A percentile compares a stretch with the other conserved stretches of the same genome.
phyloP scores from a whole-genome alignment of 2,329 filamentous ascomycete species.

The Colletotrichum agaves region DNA sequence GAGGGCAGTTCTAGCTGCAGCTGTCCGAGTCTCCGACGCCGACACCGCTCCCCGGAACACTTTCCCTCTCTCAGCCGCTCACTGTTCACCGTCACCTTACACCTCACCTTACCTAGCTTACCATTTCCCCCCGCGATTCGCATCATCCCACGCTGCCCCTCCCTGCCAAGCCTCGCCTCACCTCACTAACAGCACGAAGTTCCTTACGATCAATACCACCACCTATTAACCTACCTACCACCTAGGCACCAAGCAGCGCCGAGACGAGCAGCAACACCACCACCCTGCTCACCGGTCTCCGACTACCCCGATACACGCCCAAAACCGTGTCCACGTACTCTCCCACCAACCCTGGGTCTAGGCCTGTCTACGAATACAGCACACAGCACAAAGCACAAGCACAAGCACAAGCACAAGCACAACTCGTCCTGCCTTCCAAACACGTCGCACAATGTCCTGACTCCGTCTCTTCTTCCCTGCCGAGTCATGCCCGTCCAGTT shows the following conservation, averaged over 20 bases:
- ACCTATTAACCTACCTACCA: background rate
- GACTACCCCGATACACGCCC: conserved; percentile 30
- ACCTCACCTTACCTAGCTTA: background rate
- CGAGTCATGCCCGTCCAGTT: conserved; percentile 53
- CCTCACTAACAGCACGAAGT: background rate
- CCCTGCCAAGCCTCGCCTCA: conserved; percentile 2
- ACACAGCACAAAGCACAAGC: conserved; percentile 1
- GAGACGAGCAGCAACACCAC: background rate
- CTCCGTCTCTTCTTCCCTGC: conserved; percentile 20
- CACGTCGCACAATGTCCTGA: conserved; percentile 36
- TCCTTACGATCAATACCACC: background rate
- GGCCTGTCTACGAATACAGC: conserved; percentile 9
- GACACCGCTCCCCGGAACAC: conserved; percentile 26
- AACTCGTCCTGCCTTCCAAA: conserved; percentile 22
- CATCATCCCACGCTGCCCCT: background rate
- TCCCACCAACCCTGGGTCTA: conserved; percentile 18
- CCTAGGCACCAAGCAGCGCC: conserved; percentile 4
- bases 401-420: conserved; percentile 12
- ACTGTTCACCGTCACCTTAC: conserved; percentile 9
- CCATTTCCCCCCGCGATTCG: background rate
- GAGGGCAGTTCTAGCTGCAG: background rate
- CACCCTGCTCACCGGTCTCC: conserved; percentile 7
- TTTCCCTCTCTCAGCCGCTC: conserved; percentile 9
- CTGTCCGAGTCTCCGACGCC: conserved; percentile 32
- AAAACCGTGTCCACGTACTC: conserved; percentile 35